Evolutionary conservation across 1,284 basidiomycete species (phyloP).

Genomic region (Leccinum fallax): DNA sequence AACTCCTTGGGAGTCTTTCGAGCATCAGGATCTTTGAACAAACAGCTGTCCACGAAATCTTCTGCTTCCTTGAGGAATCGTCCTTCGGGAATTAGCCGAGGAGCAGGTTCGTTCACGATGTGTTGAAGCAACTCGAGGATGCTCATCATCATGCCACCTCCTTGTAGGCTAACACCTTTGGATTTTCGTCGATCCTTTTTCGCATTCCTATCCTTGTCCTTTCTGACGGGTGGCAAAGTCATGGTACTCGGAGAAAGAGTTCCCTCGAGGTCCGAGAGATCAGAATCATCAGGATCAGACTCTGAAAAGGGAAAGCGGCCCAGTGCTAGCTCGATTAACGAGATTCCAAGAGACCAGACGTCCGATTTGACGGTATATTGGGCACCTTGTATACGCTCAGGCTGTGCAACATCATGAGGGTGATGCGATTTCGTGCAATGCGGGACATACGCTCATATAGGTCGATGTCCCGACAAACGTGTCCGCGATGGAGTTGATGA

Average conservation of each 20-base stretch:
- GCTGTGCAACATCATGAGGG: slow-evolving; percentile 51
- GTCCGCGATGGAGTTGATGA: slow-evolving; percentile 98
- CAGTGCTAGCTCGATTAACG: slow-evolving; percentile 90
- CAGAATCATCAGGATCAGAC: slow-evolving; percentile 62
- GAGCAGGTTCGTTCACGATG: slow-evolving; percentile 96
- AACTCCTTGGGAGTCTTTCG: slow-evolving; percentile 83
- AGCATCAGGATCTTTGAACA: slow-evolving; percentile 80
- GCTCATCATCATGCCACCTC: slow-evolving; percentile 92
- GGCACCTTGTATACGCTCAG: slow-evolving; percentile 97
- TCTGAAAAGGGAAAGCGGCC: slow-evolving; percentile 93
- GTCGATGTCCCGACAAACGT: slow-evolving; percentile 99
- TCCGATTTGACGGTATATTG: slow-evolving; percentile 98
- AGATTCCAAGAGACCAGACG: slow-evolving; percentile 96
- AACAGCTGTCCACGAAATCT: slow-evolving; percentile 80
- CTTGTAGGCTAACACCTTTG: slow-evolving; percentile 86
- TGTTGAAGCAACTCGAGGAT: slow-evolving; percentile 97
- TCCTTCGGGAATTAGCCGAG: slow-evolving; percentile 69
- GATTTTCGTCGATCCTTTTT: slow-evolving; percentile 65
- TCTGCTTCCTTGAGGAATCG: slow-evolving; percentile 74
- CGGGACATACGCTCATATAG: slow-evolving; percentile 92
- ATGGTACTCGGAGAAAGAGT: slow-evolving; percentile 62
- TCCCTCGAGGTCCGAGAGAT: slow-evolving; percentile 69
- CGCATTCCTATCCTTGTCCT: slow-evolving; percentile 40
- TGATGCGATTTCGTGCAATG: slow-evolving; percentile 3
- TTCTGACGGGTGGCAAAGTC: slow-evolving; percentile 33